phyloP scores from a whole-genome alignment of 1,139 yeast genomes.

The Blastobotrys arbuscula region DNA sequence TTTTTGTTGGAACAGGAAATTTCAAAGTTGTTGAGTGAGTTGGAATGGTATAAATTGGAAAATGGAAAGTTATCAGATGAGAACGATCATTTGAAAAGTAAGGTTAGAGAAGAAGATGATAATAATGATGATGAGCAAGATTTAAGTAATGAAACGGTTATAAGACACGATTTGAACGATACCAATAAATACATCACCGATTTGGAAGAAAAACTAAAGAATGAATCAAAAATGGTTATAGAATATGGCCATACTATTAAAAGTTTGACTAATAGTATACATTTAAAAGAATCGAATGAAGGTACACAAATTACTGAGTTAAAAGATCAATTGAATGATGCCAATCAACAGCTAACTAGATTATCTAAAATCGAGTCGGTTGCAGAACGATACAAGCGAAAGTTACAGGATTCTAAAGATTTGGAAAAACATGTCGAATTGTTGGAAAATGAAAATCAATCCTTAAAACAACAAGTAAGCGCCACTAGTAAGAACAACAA shows the following conservation, averaged over 20 bases:
- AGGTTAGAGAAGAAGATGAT: conserved; percentile 4
- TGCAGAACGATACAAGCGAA: conserved; percentile 21
- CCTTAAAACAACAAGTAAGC: conserved; percentile 12
- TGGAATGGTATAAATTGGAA: conserved; percentile 5
- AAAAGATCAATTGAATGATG: conserved; percentile 16
- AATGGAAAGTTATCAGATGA: background rate
- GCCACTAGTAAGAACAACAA: background rate
- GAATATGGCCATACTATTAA: conserved; percentile 15
- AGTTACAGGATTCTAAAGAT: conserved; percentile 17
- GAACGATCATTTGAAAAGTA: background rate
- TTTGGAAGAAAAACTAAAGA: conserved; percentile 15
- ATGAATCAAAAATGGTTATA: background rate
- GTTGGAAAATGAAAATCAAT: conserved; percentile 17
- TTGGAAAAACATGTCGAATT: conserved; percentile 15
- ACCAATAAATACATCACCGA: conserved; percentile 12
- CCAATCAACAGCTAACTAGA: conserved; percentile 13
- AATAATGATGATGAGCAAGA: background rate
- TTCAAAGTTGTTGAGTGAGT: conserved; percentile 16
- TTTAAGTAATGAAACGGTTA: background rate
- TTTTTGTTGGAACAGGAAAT: conserved; percentile 19
- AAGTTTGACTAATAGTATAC: conserved; percentile 13
- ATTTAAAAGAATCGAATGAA: background rate
- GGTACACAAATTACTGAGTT: conserved; percentile 7
- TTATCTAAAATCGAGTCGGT: conserved; percentile 17
- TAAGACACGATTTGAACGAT: background rate